Conservation (phyloP, 805 yeast genomes). For the Monosporozyma aerobia region DNA sequence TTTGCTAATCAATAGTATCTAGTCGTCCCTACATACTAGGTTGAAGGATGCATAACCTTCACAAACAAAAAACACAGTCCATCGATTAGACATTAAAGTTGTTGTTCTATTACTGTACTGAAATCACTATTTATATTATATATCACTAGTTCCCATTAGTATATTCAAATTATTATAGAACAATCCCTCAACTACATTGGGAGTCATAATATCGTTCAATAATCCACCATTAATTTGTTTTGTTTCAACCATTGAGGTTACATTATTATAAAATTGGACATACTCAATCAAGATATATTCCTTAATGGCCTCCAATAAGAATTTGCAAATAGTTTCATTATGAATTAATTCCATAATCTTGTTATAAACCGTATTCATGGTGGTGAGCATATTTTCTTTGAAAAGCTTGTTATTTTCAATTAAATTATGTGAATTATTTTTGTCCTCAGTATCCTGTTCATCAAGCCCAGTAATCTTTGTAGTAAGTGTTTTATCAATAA, state of each 20-base stretch:
- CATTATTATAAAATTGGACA: slow-evolving; percentile 36
- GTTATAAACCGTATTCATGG: slow-evolving; percentile 46
- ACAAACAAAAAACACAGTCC: background rate
- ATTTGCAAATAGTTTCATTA: slow-evolving; percentile 43
- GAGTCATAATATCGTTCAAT: slow-evolving; percentile 1
- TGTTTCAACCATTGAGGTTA: slow-evolving; percentile 6
- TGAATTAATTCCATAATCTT: slow-evolving; percentile 46
- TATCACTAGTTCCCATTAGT: background rate
- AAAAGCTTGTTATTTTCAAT: slow-evolving; percentile 31
- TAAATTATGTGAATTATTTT: slow-evolving; percentile 16
- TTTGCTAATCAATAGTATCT: no score
- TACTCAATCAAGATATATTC: slow-evolving; percentile 52
- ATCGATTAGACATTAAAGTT: no score
- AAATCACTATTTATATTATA: background rate
- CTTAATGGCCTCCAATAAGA: slow-evolving; percentile 56
- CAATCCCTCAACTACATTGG: background rate
- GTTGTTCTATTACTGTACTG: no score
- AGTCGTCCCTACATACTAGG: no score
- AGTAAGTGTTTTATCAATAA: slow-evolving; percentile 25
- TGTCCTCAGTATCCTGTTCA: slow-evolving; percentile 10
- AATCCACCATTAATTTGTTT: slow-evolving; percentile 13
- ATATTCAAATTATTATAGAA: background rate
- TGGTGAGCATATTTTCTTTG: slow-evolving; percentile 41
- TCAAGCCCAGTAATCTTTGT: background rate
- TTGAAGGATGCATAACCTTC: no score